These are phyloP conservation scores for Chrysopogon serrulatus DNA, from an alignment of 176 grass and related monocot genomes.

Conservation along the genomic window DNA sequence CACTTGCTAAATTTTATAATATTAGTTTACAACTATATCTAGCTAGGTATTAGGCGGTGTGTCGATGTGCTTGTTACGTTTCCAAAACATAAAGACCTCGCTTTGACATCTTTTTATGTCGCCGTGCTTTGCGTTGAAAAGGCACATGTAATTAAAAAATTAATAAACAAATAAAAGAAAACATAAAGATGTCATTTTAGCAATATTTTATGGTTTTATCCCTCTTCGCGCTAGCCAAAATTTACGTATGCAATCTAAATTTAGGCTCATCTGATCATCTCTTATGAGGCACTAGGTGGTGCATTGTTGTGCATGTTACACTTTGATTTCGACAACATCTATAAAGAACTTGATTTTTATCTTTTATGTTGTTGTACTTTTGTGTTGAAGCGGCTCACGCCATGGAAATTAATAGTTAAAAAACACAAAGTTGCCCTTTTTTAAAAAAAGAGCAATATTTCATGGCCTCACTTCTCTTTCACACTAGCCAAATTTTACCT, in stretches of 20 bases:
- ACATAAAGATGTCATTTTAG: neutral
- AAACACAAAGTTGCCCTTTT: too few relatives aligned
- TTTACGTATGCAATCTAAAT: rapidly evolving
- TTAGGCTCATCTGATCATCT: neutral
- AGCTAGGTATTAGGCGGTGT: too few relatives aligned
- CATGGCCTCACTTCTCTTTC: neutral
- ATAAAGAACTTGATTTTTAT: neutral
- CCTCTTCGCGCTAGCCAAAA: neutral
- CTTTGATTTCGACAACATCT: too few relatives aligned
- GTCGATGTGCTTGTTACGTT: too few relatives aligned
- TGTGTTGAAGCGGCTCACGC: too few relatives aligned
- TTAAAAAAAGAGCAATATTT: neutral
- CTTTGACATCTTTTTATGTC: too few relatives aligned
- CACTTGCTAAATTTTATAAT: too few relatives aligned
- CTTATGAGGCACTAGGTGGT: neutral
- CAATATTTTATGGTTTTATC: neutral
- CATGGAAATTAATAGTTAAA: too few relatives aligned
- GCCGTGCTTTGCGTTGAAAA: neutral
- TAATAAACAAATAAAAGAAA: neutral
- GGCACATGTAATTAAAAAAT: neutral
- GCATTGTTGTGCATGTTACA: neutral
- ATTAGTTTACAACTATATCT: too few relatives aligned
- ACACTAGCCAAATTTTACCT: neutral
- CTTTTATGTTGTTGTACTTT: too few relatives aligned
- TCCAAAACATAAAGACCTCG: too few relatives aligned